Evolutionary conservation across 352 stramenopile species (phyloP).

Genomic region (Nothophytophthora sp.): DNA sequence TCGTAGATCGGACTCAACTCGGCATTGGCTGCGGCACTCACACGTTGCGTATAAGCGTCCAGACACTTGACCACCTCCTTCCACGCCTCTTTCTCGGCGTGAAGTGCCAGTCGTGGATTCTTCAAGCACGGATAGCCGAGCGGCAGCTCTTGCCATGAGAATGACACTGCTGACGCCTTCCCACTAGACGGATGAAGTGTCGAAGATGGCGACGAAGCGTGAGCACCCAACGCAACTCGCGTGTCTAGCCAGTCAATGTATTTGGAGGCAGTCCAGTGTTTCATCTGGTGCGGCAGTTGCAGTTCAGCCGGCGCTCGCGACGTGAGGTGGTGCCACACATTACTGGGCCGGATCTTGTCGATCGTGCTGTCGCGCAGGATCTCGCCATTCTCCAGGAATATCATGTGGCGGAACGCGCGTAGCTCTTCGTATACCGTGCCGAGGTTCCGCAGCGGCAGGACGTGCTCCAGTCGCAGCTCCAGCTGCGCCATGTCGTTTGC

Average conservation of each 20-base stretch:
- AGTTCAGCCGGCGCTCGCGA: conserved; percentile 66
- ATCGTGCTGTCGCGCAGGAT: conserved; percentile 71
- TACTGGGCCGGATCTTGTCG: conserved; percentile 83
- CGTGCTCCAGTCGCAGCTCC: conserved; percentile 63
- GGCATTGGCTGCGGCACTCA: conserved; percentile 46
- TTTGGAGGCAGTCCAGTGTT: conserved; percentile 67
- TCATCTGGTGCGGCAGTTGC: conserved; percentile 76
- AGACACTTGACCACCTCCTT: conserved; percentile 78
- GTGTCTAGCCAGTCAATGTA: conserved; percentile 86
- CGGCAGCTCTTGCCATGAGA: conserved; percentile 47
- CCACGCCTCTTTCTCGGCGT: conserved; percentile 76
- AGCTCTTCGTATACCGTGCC: conserved; percentile 75
- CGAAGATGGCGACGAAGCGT: conserved; percentile 22
- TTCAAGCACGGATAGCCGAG: conserved; percentile 74
- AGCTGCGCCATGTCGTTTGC: conserved; percentile 87
- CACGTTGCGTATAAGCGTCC: conserved; percentile 78
- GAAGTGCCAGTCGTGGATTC: conserved; percentile 42
- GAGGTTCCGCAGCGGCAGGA: conserved; percentile 61
- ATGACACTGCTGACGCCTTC: conserved; percentile 11
- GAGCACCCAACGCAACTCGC: conserved; percentile 24
- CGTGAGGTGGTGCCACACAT: conserved; percentile 87
- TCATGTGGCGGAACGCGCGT: conserved; percentile 79
- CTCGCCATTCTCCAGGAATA: conserved; percentile 69
- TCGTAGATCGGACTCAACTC: conserved; percentile 72
- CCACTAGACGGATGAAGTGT: conserved; percentile 20